Evolutionary conservation across 768 basidiomycete genomes (phyloP).

Genomic region (Russula emetica): DNA sequence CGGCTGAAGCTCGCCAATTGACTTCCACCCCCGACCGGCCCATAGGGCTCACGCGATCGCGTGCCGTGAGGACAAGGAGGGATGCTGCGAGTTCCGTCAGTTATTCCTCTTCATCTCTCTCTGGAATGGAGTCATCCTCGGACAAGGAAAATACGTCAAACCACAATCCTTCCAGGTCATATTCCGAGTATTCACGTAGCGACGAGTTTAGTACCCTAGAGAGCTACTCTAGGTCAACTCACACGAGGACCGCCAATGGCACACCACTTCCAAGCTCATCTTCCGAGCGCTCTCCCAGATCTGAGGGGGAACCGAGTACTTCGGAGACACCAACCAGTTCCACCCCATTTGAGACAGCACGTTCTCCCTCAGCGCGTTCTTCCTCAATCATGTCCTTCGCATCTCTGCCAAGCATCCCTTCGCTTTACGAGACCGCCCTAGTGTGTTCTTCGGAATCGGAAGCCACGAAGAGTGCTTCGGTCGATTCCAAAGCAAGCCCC

Average conservation of each 20-base stretch:
- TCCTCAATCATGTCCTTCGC: constrained; percentile 47
- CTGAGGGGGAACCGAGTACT: constrained; percentile 33
- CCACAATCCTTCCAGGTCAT: constrained; percentile 32
- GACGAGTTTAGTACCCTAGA: constrained; percentile 28
- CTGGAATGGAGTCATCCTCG: constrained; percentile 41
- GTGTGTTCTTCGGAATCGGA: constrained; percentile 33
- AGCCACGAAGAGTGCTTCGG: constrained; percentile 19
- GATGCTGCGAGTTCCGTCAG: constrained; percentile 41
- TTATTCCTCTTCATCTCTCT: constrained; percentile 42
- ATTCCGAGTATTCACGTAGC: constrained; percentile 30
- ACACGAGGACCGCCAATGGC: constrained; percentile 18
- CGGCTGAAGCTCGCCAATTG: constrained; percentile 29
- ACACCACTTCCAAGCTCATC: constrained; percentile 35
- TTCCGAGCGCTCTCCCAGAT: constrained; percentile 33
- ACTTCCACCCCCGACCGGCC: constrained; percentile 44
- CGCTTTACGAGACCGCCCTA: constrained; percentile 38
- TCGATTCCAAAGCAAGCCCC: constrained; percentile 22
- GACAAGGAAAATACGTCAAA: constrained; percentile 54
- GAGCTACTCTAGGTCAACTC: constrained; percentile 21
- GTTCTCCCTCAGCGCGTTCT: constrained; percentile 44
- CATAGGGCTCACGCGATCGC: constrained; percentile 49
- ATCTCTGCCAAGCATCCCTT: constrained; percentile 59
- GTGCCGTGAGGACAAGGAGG: constrained; percentile 52
- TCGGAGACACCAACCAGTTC: constrained; percentile 28
- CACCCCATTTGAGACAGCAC: constrained; percentile 44